Percentiles rank a stretch among this genome's conserved stretches.
Conservation (phyloP, 345 rosid genomes). For the Eucalyptus pauciflora region DNA sequence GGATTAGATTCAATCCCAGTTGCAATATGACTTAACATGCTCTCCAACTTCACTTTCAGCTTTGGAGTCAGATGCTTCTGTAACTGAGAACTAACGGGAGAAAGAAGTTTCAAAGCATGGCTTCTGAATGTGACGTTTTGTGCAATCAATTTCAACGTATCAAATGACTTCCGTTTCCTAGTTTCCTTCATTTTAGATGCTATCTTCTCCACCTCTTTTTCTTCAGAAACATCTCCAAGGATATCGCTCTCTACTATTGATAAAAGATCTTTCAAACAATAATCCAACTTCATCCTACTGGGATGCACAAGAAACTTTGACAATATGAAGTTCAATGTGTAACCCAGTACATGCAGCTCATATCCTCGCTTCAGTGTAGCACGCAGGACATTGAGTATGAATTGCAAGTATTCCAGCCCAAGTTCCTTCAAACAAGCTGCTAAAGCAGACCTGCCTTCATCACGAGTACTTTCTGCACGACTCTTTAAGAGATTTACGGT, state of each 20-base stretch:
- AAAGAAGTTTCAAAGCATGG: constrained; percentile 56
- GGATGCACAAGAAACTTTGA: constrained; percentile 34
- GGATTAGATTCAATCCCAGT: constrained; percentile 78
- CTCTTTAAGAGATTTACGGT: constrained; percentile 61
- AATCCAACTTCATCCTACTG: constrained; percentile 52
- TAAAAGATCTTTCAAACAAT: constrained; percentile 74
- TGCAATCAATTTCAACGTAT: constrained; percentile 66
- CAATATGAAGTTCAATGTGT: constrained; percentile 53
- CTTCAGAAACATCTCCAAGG: constrained; percentile 87
- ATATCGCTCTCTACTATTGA: constrained; percentile 61
- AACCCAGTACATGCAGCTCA: constrained; percentile 85
- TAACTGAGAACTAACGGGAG: constrained; percentile 47
- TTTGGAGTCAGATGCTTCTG: constrained; percentile 67
- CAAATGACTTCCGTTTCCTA: constrained; percentile 53
- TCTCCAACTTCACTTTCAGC: constrained; percentile 54
- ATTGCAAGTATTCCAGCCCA: constrained; percentile 70
- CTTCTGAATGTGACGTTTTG: constrained; percentile 57
- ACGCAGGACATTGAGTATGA: constrained; percentile 45
- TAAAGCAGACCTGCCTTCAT: constrained; percentile 79
- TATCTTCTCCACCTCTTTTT: constrained; percentile 80
- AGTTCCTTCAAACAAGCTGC: constrained; percentile 87
- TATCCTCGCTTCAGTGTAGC: constrained; percentile 72
- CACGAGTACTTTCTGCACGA: constrained; percentile 53
- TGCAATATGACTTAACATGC: constrained; percentile 63
- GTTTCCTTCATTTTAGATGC: constrained; percentile 93